Percentiles rank a stretch among this genome's conserved stretches.
These are phyloP conservation scores for Lophiostoma macrostomum DNA, from an alignment of 495 filamentous ascomycete species.

Conservation along the genomic window DNA sequence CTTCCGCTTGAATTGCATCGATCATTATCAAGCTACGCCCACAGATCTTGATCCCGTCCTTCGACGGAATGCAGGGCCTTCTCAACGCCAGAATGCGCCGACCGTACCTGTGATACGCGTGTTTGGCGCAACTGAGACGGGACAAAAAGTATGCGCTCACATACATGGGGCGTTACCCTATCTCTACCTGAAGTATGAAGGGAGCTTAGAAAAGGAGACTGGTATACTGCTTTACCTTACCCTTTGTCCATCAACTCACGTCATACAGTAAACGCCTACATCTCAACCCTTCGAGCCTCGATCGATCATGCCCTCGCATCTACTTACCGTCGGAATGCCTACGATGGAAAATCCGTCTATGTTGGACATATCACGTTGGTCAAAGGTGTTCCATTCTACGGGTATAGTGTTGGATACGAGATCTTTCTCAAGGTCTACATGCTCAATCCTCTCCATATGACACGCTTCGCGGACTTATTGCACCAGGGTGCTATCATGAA, in stretches of 20 bases:
- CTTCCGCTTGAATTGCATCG: slow-evolving; percentile 90
- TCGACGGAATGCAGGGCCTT: slow-evolving; percentile 52
- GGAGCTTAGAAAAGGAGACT: slow-evolving; percentile 60
- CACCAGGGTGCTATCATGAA: slow-evolving; percentile 84
- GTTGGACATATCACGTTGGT: slow-evolving; percentile 88
- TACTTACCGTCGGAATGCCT: slow-evolving; percentile 72
- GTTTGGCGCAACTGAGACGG: slow-evolving; percentile 91
- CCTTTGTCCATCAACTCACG: not conserved
- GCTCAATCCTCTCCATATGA: slow-evolving; percentile 78
- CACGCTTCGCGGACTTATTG: slow-evolving; percentile 76
- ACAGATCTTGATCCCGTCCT: slow-evolving; percentile 80
- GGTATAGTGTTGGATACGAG: slow-evolving; percentile 86
- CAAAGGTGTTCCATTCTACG: slow-evolving; percentile 94
- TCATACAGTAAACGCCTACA: slow-evolving; percentile 63
- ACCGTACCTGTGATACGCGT: slow-evolving; percentile 84
- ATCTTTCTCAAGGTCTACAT: slow-evolving; percentile 94
- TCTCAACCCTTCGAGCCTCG: slow-evolving; percentile 67
- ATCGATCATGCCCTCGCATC: slow-evolving; percentile 83
- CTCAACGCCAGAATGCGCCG: slow-evolving; percentile 55
- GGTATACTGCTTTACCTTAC: slow-evolving; percentile 45
- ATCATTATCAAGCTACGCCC: slow-evolving; percentile 79
- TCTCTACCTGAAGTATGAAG: slow-evolving; percentile 83
- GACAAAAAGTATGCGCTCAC: slow-evolving; percentile 95
- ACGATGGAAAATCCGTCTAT: slow-evolving; percentile 64
- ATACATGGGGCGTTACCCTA: slow-evolving; percentile 96